Evolutionary conservation across 2,329 filamentous ascomycete genomes (phyloP), one percentile per base, ranked within the genome.

Genomic region (Penicillium sp.): DNA sequence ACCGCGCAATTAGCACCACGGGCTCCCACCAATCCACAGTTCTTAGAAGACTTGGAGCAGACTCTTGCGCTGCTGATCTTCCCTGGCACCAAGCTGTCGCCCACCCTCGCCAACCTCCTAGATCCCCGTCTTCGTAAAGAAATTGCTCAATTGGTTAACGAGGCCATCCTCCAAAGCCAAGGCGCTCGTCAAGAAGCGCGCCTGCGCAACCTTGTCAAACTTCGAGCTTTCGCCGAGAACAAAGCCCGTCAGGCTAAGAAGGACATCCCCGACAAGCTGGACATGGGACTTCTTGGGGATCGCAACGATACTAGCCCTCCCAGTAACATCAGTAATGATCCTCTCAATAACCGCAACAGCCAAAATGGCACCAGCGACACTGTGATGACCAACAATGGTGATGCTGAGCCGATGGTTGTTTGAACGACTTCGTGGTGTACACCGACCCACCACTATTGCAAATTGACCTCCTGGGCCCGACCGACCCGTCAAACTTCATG

Each of bases 31-130:
- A 89, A 90, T 56, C 79, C 81, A 4, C 82, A 85, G 39, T 97
- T 95, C 56, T 76, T 96, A 9, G 81, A 86, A 55, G 90, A 95
- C 52, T 76, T 98, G 9, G 93, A 98, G 69, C 82, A 85, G 64
- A 96, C 93, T 0, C 95, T 98, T 84, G 86, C 89, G 0, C 78
- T 98, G 36, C 76, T 98, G 35, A 85, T 98, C 38, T 95, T 96
- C 59, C 84, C 88, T 1, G 79, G 82, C n/a, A 86, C 93, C 45
- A 85, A 82, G 45, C 78, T 96, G 34, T 82, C 87, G 39, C 83
- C 87, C 2, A 82, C 87, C 42, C 75, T 96, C 29, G 83, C 85
- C 34, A 81, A 82, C 40, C 75, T 98, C 27, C 74, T 98, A 13
- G 80, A 95, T 56, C 87, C 90, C 2, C 79, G 83, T 41, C 77